Evolutionary conservation across 2,329 filamentous ascomycete genomes (phyloP), one percentile per base, ranked within the genome.

Genomic region (Mariannaea elegans): DNA sequence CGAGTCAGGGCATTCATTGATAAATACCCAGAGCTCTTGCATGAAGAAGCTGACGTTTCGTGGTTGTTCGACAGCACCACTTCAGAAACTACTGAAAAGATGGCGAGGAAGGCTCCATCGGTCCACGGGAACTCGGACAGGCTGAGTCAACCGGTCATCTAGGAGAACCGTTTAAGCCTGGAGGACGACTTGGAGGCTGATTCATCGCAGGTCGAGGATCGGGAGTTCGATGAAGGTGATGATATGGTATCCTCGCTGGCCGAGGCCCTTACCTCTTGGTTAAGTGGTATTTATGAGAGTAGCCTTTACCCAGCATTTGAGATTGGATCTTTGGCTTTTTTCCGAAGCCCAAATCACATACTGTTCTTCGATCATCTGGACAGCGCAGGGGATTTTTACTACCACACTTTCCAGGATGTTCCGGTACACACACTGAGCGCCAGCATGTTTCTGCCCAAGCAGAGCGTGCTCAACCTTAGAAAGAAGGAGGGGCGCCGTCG

Each of bases 231-330:
- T 23, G 51, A 63, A 55, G 56, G 62, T 16, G 61, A 62, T 34
- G 62, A 64, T 16, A 62, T 63, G 34, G 39, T 24, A 65, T 71
- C 41, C 54, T 66, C 68, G 7, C 61, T 69, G 27, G 60, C 67
- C n/a, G 72, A 74, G 32, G 67, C 68, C 47, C 73, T 75, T 55
- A 66, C 69, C 12, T 69, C 71, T 36, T 75, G 75, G 65, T 57
- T 77, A 57, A 62, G 69, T 49, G 73, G 77, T 14, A 76, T 80
- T 58, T 84, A 81, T 73, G 82, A 81, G 63, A 79, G 79, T 65
- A 80, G 81, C 53, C 78, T 82, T 69, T 82, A 82, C 60, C 80
- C 81, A 9, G 82, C 82, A 59, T 84, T 86, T 57, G 84, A 87
- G 67, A 80, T 87, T 64, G 84, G 82, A 51, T 81, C 78, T 23